Percentiles rank a stretch among this genome's conserved stretches.
Conservation (phyloP, 208 protist genomes). For the Zelonia costaricensis region DNA sequence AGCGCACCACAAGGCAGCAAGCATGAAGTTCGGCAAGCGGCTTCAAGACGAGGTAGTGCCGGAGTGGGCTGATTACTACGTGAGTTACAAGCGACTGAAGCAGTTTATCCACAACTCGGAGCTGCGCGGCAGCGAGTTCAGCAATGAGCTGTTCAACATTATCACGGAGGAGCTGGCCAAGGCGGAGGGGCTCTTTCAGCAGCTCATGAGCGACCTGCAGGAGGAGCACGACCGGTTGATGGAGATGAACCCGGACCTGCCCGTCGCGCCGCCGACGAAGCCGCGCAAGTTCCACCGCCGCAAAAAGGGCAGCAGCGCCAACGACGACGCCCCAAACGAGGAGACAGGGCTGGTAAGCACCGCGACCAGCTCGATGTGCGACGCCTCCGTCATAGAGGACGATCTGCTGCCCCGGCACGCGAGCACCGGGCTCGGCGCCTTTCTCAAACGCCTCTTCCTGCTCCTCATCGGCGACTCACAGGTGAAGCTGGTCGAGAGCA, state of each 20-base stretch:
- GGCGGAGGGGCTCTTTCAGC: constrained; percentile 68
- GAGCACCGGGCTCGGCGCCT: constrained; percentile 25
- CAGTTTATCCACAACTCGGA: constrained; percentile 75
- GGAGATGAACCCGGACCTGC: constrained; percentile 55
- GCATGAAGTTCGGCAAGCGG: constrained; percentile 93
- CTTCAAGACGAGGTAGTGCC: constrained; percentile 81
- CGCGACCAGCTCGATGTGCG: constrained; percentile 32
- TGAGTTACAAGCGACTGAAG: constrained; percentile 90
- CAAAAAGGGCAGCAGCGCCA: constrained; percentile 17
- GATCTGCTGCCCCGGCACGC: constrained; percentile 8
- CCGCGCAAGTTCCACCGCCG: constrained; percentile 64
- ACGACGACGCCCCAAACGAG: constrained; percentile 28
- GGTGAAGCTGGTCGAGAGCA: constrained; percentile 49
- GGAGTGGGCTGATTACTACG: constrained; percentile 85
- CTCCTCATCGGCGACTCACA: constrained; percentile 83
- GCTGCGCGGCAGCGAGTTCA: constrained; percentile 75
- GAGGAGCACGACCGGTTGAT: constrained; percentile 68
- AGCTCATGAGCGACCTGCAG: constrained; percentile 79
- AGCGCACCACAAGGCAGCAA: too few species aligned
- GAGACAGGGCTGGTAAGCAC: constrained; percentile 31
- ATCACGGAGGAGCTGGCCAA: constrained; percentile 76
- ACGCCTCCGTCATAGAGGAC: constrained; percentile 36
- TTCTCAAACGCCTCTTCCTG: constrained; percentile 71
- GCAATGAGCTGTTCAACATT: constrained; percentile 70
- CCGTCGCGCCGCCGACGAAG: constrained; percentile 28